These are phyloP conservation scores for Venturia oleaginea DNA, from an alignment of 2,329 filamentous ascomycete species.

Conservation along the genomic window DNA sequence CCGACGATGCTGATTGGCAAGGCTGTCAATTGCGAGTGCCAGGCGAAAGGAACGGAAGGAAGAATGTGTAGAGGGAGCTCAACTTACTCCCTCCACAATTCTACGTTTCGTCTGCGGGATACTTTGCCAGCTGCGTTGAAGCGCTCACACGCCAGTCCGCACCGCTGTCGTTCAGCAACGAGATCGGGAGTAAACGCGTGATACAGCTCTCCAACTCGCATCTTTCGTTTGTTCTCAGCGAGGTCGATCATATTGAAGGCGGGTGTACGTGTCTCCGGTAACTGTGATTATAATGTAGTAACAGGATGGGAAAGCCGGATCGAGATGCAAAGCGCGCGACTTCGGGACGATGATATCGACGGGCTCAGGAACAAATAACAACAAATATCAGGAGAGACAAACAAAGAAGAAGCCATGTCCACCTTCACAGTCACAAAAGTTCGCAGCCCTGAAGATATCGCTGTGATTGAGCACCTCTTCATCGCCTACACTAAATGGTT, in stretches of 20 bases:
- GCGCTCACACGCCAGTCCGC: conserved; percentile 48
- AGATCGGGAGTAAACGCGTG: conserved; percentile 65
- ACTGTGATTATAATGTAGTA: too few species aligned
- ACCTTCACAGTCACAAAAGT: conserved; percentile 1
- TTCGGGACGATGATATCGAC: too few species aligned
- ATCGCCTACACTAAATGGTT: conserved; percentile 34
- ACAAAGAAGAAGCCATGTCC: background rate
- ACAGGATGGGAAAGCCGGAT: background rate
- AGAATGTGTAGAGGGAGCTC: conserved; percentile 1
- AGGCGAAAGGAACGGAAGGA: background rate
- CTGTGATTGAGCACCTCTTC: conserved; percentile 29
- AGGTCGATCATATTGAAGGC: background rate
- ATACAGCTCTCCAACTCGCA: conserved; percentile 63
- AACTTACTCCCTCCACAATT: conserved; percentile 64
- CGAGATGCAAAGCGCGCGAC: background rate
- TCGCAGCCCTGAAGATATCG: conserved; percentile 27
- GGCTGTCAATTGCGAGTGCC: background rate
- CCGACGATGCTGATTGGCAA: conserved; percentile 45
- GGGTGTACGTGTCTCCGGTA: background rate
- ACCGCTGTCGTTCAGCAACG: conserved; percentile 52
- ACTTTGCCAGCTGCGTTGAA: conserved; percentile 57
- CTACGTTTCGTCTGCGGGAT: conserved; percentile 51
- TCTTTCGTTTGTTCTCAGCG: conserved; percentile 34
- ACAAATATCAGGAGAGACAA: background rate
- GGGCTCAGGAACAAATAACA: too few species aligned